Evolutionary conservation across 176 grass and related monocot genomes (phyloP), one percentile per base, ranked within the genome.

Genomic region (Eleusine indica): DNA sequence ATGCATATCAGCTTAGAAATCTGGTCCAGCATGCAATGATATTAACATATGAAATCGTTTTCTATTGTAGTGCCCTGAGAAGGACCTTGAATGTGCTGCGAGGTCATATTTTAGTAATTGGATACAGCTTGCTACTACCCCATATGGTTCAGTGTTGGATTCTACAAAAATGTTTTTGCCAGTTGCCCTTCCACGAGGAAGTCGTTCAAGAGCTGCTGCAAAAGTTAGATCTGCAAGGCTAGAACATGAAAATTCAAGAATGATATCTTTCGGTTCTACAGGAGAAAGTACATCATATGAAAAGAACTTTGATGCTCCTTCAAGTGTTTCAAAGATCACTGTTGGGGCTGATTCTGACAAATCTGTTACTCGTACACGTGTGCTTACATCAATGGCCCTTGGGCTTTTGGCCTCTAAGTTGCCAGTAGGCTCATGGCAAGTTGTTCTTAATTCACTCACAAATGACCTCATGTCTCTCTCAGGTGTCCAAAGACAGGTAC

Each of bases 401-500:
- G 96, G 96, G 18, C 78, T 93, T 73, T 94, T 99, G 57, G 96
- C 96, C 70, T 96, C 91, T 30, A 95, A 94, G 83, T 88, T 99
- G 87, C 91, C 89, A 21, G 81, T 84, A 73, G 84, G 77, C 77
- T 96, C 86, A 28, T 91, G 90, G 89, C 89, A 94, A 71, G 87
- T 99, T 89, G 87, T 94, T 73, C 74, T 96, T 71, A 77, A 49
- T 91, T 89, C 93, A 61, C 74, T 99, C 22, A 87, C 80, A 76
- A 86, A 80, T 53, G 85, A 90, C 77, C 82, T 99, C 83, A 90
- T 77, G 67, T 93, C 96, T 85, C 87, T 77, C 52, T 93, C 93
- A 49, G 96, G 96, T 88, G 96, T 99, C 66, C 91, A 99, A 84
- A 93, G 96, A 92, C 96, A 99, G 89, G 96, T 98, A 74, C 30